Conservation (phyloP, 805 yeast species). For the Teunomyces kruisii region DNA sequence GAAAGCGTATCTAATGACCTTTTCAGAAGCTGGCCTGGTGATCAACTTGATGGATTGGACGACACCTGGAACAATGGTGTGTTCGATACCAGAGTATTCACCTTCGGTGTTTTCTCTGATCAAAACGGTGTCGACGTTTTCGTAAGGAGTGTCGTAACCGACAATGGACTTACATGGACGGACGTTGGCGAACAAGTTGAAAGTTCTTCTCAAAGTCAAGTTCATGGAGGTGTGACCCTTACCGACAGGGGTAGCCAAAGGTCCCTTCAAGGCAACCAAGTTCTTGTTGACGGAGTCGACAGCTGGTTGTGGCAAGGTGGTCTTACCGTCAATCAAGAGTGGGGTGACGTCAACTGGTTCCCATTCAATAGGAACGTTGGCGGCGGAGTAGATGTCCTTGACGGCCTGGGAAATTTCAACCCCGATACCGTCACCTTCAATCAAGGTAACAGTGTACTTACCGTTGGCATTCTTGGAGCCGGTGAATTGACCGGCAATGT, state of each 20-base stretch:
- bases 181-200: conserved; percentile 93
- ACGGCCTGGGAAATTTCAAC: conserved; percentile 93
- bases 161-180: conserved; percentile 93
- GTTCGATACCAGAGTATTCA: conserved; percentile 99
- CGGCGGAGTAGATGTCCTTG: conserved; percentile 89
- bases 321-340: conserved; percentile 83
- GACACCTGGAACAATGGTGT: conserved; percentile 96
- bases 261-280: conserved; percentile 96
- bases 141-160: conserved; percentile 90
- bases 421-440: conserved; percentile 99
- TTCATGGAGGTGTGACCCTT: conserved; percentile 98
- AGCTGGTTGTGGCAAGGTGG: conserved; percentile 90
- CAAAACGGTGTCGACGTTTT: conserved; percentile 87
- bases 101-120: conserved; percentile 99
- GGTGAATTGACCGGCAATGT: conserved; percentile 63
- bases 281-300: conserved; percentile 90
- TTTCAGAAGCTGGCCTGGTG: conserved; percentile 94
- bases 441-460: conserved; percentile 88
- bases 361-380: conserved; percentile 95
- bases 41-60: conserved; percentile 97
- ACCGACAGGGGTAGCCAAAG: conserved; percentile 97
- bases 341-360: conserved; percentile 97
- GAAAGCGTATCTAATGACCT: conserved; percentile 94
- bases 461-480: conserved; percentile 72
- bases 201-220: conserved; percentile 95